Evolutionary conservation across 345 rosid genomes (phyloP), one percentile per base, ranked within the genome.

Genomic region (Corchorus capsularis): DNA sequence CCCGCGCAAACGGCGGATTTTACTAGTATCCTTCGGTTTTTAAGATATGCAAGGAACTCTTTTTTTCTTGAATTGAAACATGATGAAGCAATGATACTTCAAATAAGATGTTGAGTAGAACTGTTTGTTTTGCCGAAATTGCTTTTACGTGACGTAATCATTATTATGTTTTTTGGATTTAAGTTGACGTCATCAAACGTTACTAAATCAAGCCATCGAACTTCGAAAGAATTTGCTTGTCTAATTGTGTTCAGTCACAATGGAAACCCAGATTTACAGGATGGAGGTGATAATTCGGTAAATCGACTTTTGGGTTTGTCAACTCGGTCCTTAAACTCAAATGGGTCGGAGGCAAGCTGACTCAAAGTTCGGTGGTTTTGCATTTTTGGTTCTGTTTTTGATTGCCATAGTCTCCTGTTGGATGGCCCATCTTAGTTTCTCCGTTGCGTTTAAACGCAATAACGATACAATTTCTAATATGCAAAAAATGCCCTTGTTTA

Each of bases 261-360:
- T 57, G 35, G 62, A 54, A 59, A 59, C 63, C 39, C 34, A 0
- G 69, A 43, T n/a, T 32, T 8, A 34, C 59, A 2, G 16, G 4
- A 50, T 45, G 27, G 45, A 50, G 27, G 45, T 20, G 4, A 17
- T 50, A 52, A 65, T 32, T 15, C 15, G 61, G 47, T n/a, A 22
- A 43, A 60, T 17, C 70, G 15, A 3, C 61, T 73, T 77, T 54
- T 16, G 68, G 67, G 61, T 68, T 59, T 41, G 20, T 22, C 17
- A 27, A 53, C 15, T 71, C 76, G 12, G 19, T 32, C 20, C 47
- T 17, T 49, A 15, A 8, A 2, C 34, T 53, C 59, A 60, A 73
- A 83, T 86, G 86, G 85, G 75, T 76, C 84, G 80, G 20, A 66
- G 72, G 75, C 83, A 67, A 74, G 17, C 74, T 41, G 79, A 77